Conservation (phyloP, 139 green algal species). For the Desmodesmus armatus region DNA sequence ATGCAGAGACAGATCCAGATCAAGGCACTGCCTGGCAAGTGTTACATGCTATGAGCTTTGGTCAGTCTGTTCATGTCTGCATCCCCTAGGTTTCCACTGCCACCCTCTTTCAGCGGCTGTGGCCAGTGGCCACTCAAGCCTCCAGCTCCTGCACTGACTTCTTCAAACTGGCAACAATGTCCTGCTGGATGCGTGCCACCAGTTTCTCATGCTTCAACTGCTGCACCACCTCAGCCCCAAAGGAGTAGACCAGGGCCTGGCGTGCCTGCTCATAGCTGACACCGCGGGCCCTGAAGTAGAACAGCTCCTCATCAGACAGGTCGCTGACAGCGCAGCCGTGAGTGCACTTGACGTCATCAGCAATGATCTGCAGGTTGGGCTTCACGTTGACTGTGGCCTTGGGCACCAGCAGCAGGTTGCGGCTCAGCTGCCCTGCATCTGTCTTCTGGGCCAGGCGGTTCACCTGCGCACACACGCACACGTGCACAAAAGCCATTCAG, state of each 20-base stretch:
- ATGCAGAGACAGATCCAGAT: neutral
- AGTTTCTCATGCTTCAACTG: constrained; percentile 34
- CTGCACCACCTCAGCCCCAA: constrained; percentile 89
- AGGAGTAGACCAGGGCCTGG: constrained; percentile 88
- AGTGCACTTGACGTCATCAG: constrained; percentile 99
- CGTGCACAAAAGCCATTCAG: neutral
- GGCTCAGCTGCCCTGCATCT: constrained; percentile 94
- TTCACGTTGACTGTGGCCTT: constrained; percentile 97
- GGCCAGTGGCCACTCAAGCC: too few species aligned
- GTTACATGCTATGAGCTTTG: too few species aligned
- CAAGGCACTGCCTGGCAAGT: too few species aligned
- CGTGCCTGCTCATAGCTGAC: constrained; percentile 80
- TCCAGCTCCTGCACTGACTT: constrained; percentile 20
- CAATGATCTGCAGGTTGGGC: constrained; percentile 98
- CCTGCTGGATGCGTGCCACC: constrained; percentile 30
- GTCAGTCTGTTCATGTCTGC: too few species aligned
- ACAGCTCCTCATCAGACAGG: constrained; percentile 98
- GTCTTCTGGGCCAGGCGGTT: constrained; percentile 94
- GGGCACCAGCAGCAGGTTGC: constrained; percentile 95
- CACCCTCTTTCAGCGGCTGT: too few species aligned
- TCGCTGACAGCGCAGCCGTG: constrained; percentile 97
- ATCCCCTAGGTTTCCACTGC: too few species aligned
- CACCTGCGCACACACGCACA: constrained; percentile 66
- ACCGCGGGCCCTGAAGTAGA: constrained; percentile 96
- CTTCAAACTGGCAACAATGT: constrained; percentile 33